A percentile compares a stretch with the other conserved stretches of the same genome.
Conservation (phyloP, 2,329 filamentous ascomycete genomes). For the Trichoderma aggressivum region DNA sequence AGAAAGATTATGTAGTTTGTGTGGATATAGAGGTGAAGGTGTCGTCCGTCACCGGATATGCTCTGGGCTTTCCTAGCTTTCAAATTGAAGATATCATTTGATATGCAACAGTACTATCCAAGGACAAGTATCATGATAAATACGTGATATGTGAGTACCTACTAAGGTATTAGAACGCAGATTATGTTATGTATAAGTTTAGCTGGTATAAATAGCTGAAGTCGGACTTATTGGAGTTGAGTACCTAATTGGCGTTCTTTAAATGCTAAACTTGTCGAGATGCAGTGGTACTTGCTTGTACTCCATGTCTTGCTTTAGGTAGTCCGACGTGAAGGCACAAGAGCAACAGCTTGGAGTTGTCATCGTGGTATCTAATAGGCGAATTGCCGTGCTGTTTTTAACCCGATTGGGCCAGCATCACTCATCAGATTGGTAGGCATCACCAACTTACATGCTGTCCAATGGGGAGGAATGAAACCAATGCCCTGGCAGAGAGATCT, state of each 20-base stretch:
- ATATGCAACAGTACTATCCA: neutral
- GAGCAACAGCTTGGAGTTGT: neutral
- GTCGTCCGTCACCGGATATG: constrained; percentile 42
- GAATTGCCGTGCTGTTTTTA: neutral
- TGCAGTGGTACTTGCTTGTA: neutral
- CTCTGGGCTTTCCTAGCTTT: constrained; percentile 16
- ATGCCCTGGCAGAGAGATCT: neutral
- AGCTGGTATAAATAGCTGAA: neutral
- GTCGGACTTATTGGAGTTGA: neutral
- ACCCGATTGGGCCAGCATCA: neutral
- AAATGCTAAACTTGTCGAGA: neutral
- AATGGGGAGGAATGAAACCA: neutral
- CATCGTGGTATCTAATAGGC: too few species aligned
- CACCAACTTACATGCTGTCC: constrained; percentile 2
- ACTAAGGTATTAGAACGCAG: neutral
- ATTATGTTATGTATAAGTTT: neutral
- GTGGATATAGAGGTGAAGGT: constrained; percentile 40
- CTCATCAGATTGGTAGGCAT: neutral
- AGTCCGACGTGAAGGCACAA: neutral
- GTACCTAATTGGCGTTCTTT: neutral
- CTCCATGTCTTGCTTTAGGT: neutral
- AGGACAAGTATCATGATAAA: neutral
- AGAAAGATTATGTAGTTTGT: constrained; percentile 25
- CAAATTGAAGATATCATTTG: constrained; percentile 10
- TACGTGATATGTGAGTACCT: neutral